Evolutionary conservation across 345 rosid genomes (phyloP).

Genomic region (Ricinus communis): DNA sequence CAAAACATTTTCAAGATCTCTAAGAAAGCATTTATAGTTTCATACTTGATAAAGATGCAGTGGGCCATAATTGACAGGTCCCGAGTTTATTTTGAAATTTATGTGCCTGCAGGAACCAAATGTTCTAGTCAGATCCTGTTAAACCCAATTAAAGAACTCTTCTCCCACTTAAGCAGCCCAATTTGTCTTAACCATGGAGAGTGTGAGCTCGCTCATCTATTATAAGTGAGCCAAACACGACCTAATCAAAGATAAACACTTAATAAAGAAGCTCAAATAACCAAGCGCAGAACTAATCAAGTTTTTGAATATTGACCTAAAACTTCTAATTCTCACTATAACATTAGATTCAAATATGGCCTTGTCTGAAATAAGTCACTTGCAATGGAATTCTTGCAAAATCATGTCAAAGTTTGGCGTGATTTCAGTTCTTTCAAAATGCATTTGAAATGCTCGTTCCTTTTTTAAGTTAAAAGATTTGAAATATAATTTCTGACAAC

Average conservation of each 20-base stretch:
- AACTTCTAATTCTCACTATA: neutral
- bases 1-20: conserved; percentile 26
- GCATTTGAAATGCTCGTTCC: no score
- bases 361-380: no score
- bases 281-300: neutral
- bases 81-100: conserved; percentile 49
- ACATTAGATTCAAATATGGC: no score
- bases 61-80: conserved; percentile 49
- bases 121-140: conserved; percentile 47
- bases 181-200: neutral
- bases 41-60: conserved; percentile 71
- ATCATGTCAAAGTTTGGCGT: no score
- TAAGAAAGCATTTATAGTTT: conserved; percentile 32
- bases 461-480: no score
- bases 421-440: no score
- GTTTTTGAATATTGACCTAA: neutral
- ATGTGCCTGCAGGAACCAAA: conserved; percentile 99
- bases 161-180: neutral
- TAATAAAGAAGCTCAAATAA: no score
- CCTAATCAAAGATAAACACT: neutral
- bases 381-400: no score
- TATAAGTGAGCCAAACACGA: neutral
- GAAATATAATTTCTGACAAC: no score
- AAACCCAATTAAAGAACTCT: conserved; percentile 28
- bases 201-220: neutral